Base-by-base conservation (phyloP, 331 rosid species). In the Ulmus americana region DNA sequence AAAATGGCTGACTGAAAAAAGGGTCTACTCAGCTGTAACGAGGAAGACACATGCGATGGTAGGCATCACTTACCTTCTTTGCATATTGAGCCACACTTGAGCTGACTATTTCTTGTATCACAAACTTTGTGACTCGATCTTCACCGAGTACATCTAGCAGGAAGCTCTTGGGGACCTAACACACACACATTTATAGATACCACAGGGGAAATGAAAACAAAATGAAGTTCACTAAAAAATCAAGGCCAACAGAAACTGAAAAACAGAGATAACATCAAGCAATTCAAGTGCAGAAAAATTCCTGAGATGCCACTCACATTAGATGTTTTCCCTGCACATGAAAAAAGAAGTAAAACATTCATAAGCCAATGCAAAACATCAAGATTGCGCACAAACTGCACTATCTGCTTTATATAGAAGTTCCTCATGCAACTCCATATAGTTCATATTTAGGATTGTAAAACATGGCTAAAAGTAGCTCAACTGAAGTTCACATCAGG, bases 81-180 rank as follows among this genome's bases (percentile, higher is more conserved):
- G 68, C 86, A 56, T 82, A 91, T 69, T 86, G 90, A 74, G 82
- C 90, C 89, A 88, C 78, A 51, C 90, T 71, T 63, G 85, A 84
- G 68, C 79, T 88, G 39, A 91, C 79, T 57, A 91, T 82, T 76
- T 91, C 97, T 71, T 91, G 95, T 63, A 91, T 82, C 50, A 78
- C 83, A 73, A 91, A 91, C 71, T 76, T 86, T 0, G 79, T 84
- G 59, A 91, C 96, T 4, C 90, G 80, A 44, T 91, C 88, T 70
- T 88, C 77, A 51, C 97, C 97, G 55, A 86, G 82, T 55, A 81
- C 74, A 56, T 85, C 83, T 70, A 86, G 41, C 55, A 91, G 90
- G 80, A 82, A 91, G 82, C 76, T 68, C 58, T 75, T 81, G 4
- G 97, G 96, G 39, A 91, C 88, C 97, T 91, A 48, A 14, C 40